Base-by-base conservation (phyloP, 202 grass and related monocot species). In the Setaria viridis region DNA sequence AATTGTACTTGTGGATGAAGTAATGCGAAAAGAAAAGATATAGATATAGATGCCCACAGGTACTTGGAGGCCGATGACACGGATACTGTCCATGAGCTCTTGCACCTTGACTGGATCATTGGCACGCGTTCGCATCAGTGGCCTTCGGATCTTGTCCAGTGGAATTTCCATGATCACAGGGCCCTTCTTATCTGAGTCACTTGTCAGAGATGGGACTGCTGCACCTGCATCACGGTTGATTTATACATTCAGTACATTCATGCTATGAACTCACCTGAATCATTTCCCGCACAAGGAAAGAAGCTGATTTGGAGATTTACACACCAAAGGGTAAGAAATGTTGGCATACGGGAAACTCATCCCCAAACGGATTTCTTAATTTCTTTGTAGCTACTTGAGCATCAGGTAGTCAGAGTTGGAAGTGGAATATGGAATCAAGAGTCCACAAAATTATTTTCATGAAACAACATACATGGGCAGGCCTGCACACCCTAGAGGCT, bases 61-160 rank as follows among this genome's bases (percentile, higher is more conserved):
- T 86, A 93, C 93, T 91, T 96, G 93, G 82, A 99, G 93, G 11
- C 96, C 93, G 20, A 99, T 99, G 48, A 84, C 87, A 68, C 68
- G 47, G 76, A 99, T 99, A 72, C 93, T 96, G 62, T 95, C 90
- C 96, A 99, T 99, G 70, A 94, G 92, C 25, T 99, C 93, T 67
- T 89, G 87, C 85, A 95, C 96, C 86, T 99, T 96, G 43, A 43
- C 46, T n/a, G 89, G 93, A 85, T 99, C 91, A 78, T 99, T 99
- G 12, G 93, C 79, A 60, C 96, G 93, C 0, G 93, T 95, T 39
- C 86, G 78, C 93, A 96, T 99, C 70, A 99, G 85, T 4, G 96
- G 96, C 90, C 93, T 92, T 54, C 90, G 71, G 62, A 99, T 99
- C 87, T 90, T 72, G 54, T 92, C 88, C 19, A 99, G 57, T 39